Base-by-base conservation (phyloP, 805 yeast species). In the Yarrowia sp. region DNA sequence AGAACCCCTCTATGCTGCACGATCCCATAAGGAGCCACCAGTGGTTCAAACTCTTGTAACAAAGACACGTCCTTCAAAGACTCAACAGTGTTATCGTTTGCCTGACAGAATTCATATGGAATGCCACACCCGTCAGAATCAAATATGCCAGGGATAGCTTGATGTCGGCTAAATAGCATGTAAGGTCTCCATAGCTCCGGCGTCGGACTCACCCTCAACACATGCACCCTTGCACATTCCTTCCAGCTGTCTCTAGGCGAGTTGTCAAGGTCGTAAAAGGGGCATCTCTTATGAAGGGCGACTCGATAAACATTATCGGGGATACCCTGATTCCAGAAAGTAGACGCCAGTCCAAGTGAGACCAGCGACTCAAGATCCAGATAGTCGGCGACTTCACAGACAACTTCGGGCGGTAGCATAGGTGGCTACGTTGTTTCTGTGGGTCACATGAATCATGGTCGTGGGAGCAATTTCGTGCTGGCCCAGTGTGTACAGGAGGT, bases 381-480 rank as follows among this genome's bases (percentile, higher is more conserved):
- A n/a, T 51, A 51, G 11, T 51, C 60, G 9, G 60, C 36, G 9
- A 51, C 13, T n/a, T 51, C 60, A 28, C 60, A 51, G 28, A 51
- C 45, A 6, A 51, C 60, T 51, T 51, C 60, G 10, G 60, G 44
- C n/a, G 60, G 60, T 14, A 51, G 35, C 60, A 51, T 51, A 8
- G 17, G 44, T 14, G 11, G 35, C 11, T 10, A 17, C 5, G 9
- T n/a, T 38, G 4, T 10, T 31, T 6, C 42, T 6, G 35, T 8
- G 35, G 35, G 33, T 38, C 44, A 51, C 36, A 33, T n/a, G 18
- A 14, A 41, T 15, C 44, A 41, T 51, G 33, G 43, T 35, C 17
- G 43, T 50, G 41, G 32, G 31, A 9, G 44, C n/a, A 41, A 14
- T n/a, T n/a, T 41, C 9, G 18, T 11, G 44, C 44, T 41, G 15